Conservation (phyloP, 495 filamentous ascomycete species). For the Penicillium atrosanguineum region DNA sequence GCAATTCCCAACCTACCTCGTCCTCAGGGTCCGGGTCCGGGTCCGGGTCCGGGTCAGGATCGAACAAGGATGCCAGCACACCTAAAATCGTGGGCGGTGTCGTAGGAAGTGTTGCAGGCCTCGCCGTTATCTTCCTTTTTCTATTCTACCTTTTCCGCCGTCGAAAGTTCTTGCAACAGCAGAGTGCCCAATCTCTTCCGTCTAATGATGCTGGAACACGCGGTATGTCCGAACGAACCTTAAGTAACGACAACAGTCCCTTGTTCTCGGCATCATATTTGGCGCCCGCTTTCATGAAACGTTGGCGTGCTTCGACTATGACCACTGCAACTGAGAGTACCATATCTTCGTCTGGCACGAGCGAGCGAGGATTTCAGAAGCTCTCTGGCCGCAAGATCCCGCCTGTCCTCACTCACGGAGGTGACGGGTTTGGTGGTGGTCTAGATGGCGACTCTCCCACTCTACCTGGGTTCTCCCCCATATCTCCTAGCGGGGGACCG, state of each 20-base stretch:
- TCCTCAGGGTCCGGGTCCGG: slow-evolving; percentile 12
- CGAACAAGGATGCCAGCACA: slow-evolving; percentile 23
- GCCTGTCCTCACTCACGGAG: slow-evolving; percentile 65
- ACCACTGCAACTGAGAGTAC: slow-evolving; percentile 46
- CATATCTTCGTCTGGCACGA: slow-evolving; percentile 27
- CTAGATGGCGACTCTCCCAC: slow-evolving; percentile 24
- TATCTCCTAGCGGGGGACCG: slow-evolving; percentile 16
- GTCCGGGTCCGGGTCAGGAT: slow-evolving; percentile 13
- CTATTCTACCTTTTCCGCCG: slow-evolving; percentile 56
- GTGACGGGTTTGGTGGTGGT: slow-evolving; percentile 65
- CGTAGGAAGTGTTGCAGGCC: slow-evolving; percentile 62
- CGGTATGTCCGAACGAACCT: slow-evolving; percentile 51
- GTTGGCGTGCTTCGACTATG: slow-evolving; percentile 37
- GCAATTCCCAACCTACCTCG: slow-evolving; percentile 12
- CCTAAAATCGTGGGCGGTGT: slow-evolving; percentile 60
- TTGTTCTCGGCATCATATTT: slow-evolving; percentile 55
- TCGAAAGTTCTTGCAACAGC: slow-evolving; percentile 30
- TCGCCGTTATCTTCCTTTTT: slow-evolving; percentile 55
- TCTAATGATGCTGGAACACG: slow-evolving; percentile 22
- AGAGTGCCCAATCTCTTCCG: slow-evolving; percentile 24
- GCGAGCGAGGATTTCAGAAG: slow-evolving; percentile 57
- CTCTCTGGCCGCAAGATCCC: slow-evolving; percentile 72
- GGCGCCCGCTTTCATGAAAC: slow-evolving; percentile 44
- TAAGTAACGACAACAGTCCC: slow-evolving; percentile 53
- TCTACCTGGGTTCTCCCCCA: slow-evolving; percentile 17